A percentile compares a stretch with the other conserved stretches of the same genome.
These are phyloP conservation scores for Collybia sp. DNA, from an alignment of 768 basidiomycete species.

Conservation along the genomic window DNA sequence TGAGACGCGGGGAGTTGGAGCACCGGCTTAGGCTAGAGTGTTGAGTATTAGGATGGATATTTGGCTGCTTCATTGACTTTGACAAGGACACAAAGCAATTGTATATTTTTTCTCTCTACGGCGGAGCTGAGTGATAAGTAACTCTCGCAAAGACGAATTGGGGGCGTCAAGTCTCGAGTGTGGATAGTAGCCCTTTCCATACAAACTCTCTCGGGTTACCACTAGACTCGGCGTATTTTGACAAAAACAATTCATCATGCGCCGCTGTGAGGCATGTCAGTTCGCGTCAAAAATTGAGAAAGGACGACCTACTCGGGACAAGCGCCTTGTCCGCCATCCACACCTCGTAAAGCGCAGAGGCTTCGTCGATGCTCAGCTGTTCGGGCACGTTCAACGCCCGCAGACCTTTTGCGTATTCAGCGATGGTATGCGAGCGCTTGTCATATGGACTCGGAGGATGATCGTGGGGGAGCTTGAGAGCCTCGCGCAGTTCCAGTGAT, in stretches of 20 bases:
- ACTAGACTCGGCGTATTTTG: slow-evolving; percentile 39
- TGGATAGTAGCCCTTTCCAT: not conserved
- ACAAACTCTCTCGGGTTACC: not conserved
- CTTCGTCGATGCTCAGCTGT: slow-evolving; percentile 60
- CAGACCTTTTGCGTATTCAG: slow-evolving; percentile 49
- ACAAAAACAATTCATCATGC: slow-evolving; percentile 70
- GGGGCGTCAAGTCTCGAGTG: not conserved
- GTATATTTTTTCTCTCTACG: not conserved
- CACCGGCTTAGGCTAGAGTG: slow-evolving; percentile 47
- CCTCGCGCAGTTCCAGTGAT: slow-evolving; percentile 60
- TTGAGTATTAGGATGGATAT: too few relatives aligned
- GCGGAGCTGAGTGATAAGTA: not conserved
- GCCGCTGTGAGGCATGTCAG: slow-evolving; percentile 16
- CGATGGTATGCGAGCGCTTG: slow-evolving; percentile 43
- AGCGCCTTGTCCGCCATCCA: slow-evolving; percentile 65
- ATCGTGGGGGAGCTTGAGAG: slow-evolving; percentile 43
- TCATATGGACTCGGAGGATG: slow-evolving; percentile 49
- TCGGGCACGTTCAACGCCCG: slow-evolving; percentile 41
- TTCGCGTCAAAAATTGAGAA: slow-evolving; percentile 1
- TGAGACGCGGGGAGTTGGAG: slow-evolving; percentile 75
- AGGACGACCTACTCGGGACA: slow-evolving; percentile 37
- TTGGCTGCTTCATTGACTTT: too few relatives aligned
- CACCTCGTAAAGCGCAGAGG: slow-evolving; percentile 68
- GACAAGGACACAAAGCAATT: too few relatives aligned
- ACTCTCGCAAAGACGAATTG: too few relatives aligned